phyloP scores from a whole-genome alignment of 805 yeast genomes.

The Grigorovia yakushimaensis region DNA sequence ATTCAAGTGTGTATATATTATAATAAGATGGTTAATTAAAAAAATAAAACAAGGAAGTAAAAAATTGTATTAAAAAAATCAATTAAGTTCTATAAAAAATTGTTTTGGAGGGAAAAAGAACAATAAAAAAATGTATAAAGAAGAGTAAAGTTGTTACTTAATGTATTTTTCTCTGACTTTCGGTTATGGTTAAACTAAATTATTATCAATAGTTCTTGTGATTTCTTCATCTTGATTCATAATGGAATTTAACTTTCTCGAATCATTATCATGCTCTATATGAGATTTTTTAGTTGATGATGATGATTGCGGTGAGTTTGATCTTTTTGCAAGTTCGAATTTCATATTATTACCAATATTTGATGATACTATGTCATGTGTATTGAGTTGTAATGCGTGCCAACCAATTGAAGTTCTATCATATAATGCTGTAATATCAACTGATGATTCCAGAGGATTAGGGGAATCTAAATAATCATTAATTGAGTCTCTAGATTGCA shows the following conservation, averaged over 20 bases:
- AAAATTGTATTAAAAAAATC: too few species aligned
- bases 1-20: too few species aligned
- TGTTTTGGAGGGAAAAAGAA: too few species aligned
- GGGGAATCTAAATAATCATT: slow-evolving; percentile 11
- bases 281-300: not conserved
- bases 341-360: not conserved
- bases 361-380: not conserved
- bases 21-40: too few species aligned
- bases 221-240: not conserved
- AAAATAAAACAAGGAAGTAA: too few species aligned
- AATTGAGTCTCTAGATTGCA: slow-evolving; percentile 25
- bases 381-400: slow-evolving; percentile 19
- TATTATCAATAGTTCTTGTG: not conserved
- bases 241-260: not conserved
- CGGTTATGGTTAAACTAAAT: not conserved
- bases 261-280: not conserved
- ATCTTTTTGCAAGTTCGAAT: not conserved
- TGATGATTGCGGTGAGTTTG: not conserved
- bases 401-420: slow-evolving; percentile 19
- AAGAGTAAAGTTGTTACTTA: too few species aligned
- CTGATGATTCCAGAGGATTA: slow-evolving; percentile 21
- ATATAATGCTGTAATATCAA: slow-evolving; percentile 32
- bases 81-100: too few species aligned
- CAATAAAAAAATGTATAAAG: not conserved
- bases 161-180: not conserved